Evolutionary conservation across 305 asterid species (phyloP), one percentile per base, ranked within the genome.

Genomic region (Ilex paraguariensis): DNA sequence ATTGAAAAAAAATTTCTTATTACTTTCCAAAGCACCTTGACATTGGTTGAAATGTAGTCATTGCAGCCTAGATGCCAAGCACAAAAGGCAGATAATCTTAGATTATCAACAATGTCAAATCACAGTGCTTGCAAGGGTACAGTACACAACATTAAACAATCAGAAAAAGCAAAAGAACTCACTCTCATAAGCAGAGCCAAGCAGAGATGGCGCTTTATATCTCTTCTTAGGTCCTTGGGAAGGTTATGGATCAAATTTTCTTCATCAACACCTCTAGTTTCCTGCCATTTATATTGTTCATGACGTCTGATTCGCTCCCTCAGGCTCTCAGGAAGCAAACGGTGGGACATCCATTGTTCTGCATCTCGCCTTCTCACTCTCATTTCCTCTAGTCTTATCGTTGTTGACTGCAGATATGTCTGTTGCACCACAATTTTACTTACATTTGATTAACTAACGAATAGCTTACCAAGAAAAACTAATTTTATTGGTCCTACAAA

Each of bases 311-410:
- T 85, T 51, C 96, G 85, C 73, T 74, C 87, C 72, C 82, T 77
- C 61, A 91, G 66, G 70, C 61, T 77, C 30, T 91, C 91, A 8
- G 95, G 95, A 66, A 91, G 98, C 70, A 87, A 75, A 39, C 95
- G 90, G 65, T 91, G 95, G 54, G 95, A 73, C 96, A 91, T 91
- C 95, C 95, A 87, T 69, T 91, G 95, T 74, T 87, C 95, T 4
- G 96, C 95, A 74, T 91, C 98, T 63, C 95, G 87, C 75, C 91
- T 79, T 77, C 87, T 91, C 60, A 88, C 95, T 76, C 95, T 83
- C 96, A 91, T 91, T 76, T 91, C 95, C 85, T 91, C 98, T 56
- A 88, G 73, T 70, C 96, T 80, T 63, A 84, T 64, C 7, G 96
- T 88, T 14, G 95, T 83, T 13, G 98, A 91, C 75, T 91, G 96